Conservation (phyloP, 2,329 filamentous ascomycete species). For the Pseudophaeomoniella oleicola region DNA sequence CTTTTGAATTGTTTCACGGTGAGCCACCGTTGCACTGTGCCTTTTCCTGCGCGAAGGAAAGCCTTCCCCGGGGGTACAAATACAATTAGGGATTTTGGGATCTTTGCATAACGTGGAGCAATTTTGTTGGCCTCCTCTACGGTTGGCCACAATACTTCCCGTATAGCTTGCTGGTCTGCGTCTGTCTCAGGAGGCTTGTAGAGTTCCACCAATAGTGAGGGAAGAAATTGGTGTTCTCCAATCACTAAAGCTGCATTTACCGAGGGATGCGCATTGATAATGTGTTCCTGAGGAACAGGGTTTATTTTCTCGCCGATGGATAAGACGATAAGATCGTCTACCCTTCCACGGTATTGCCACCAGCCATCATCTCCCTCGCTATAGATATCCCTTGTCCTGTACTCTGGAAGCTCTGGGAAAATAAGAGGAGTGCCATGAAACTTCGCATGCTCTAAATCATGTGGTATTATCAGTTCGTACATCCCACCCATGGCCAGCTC, state of each 20-base stretch:
- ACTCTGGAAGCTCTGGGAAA: conserved; percentile 9
- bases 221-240: conserved; percentile 20
- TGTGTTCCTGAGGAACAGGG: conserved; percentile 24
- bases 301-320: conserved; percentile 32
- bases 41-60: conserved; percentile 20
- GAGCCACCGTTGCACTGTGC: conserved; percentile 20
- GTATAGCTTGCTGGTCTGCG: no score
- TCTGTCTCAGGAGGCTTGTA: no score
- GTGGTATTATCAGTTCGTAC: no score
- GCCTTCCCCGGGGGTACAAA: conserved; percentile 18
- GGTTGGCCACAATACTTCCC: conserved; percentile 16
- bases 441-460: no score
- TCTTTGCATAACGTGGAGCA: conserved; percentile 15
- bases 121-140: conserved; percentile 16
- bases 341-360: conserved; percentile 24
- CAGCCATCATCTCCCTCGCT: no score
- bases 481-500: no score
- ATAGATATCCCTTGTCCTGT: conserved; percentile 9
- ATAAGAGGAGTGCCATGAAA: no score
- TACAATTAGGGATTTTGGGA: conserved; percentile 14
- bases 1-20: conserved; percentile 8
- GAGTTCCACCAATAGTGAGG: conserved; percentile 24
- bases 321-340: conserved; percentile 31
- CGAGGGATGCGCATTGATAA: conserved; percentile 19
- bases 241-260: conserved; percentile 20